Conservation (phyloP, 306 rosid genomes). For the Luffa aegyptiaca region DNA sequence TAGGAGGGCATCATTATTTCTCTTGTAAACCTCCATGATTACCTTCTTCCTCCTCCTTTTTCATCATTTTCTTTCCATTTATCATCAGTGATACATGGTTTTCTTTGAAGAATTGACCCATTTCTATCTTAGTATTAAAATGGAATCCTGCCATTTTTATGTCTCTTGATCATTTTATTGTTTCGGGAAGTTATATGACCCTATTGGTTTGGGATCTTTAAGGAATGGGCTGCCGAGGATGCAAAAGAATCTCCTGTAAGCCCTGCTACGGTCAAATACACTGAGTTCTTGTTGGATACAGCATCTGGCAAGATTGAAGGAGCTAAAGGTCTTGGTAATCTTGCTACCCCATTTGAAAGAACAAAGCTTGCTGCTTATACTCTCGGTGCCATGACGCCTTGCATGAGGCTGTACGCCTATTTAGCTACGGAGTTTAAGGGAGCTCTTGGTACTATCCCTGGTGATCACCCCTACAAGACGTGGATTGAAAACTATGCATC, state of each 20-base stretch:
- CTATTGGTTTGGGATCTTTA: neutral
- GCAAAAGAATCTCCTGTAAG: slow-evolving; percentile 42
- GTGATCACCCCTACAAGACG: slow-evolving; percentile 64
- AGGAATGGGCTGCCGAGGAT: slow-evolving; percentile 82
- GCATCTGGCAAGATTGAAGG: slow-evolving; percentile 96
- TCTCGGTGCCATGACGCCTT: slow-evolving; percentile 92
- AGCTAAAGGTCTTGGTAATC: slow-evolving; percentile 76
- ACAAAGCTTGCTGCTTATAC: slow-evolving; percentile 95
- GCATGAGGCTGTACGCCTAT: slow-evolving; percentile 92
- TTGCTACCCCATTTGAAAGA: slow-evolving; percentile 97
- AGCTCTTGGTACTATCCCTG: slow-evolving; percentile 30
- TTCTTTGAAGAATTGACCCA: neutral
- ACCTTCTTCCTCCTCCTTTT: neutral
- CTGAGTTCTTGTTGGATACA: slow-evolving; percentile 82
- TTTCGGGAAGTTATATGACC: neutral
- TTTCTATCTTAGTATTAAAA: neutral
- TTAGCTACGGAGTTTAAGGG: slow-evolving; percentile 61
- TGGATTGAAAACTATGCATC: slow-evolving; percentile 84
- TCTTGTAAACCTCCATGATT: neutral
- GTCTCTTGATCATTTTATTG: neutral
- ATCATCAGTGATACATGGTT: neutral
- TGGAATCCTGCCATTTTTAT: neutral
- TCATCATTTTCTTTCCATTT: neutral
- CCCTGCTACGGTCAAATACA: slow-evolving; percentile 76
- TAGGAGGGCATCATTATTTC: slow-evolving; percentile 12